These are phyloP conservation scores for Aureoboletus auriporus DNA, from an alignment of 768 basidiomycete genomes.

Conservation along the genomic window DNA sequence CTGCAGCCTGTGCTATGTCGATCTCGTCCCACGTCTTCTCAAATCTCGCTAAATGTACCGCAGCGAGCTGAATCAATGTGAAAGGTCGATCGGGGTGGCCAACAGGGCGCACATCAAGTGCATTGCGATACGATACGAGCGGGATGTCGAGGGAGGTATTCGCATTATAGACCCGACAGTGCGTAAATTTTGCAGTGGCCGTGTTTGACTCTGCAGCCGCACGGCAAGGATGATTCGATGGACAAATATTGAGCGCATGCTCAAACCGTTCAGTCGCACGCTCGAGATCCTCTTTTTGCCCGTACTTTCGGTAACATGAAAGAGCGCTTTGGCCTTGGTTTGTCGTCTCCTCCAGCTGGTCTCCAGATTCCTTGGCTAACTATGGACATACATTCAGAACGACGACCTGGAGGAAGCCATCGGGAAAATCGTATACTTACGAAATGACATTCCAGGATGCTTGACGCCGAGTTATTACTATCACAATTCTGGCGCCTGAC, in stretches of 20 bases:
- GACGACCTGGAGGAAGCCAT: no score
- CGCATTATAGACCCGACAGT: not conserved
- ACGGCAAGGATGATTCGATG: slow-evolving; percentile 1
- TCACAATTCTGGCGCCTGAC: not conserved
- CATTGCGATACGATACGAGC: not conserved
- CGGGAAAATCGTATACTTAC: not conserved
- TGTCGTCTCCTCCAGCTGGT: not conserved
- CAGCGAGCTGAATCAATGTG: not conserved
- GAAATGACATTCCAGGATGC: not conserved
- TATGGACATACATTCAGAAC: not conserved
- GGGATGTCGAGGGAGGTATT: not conserved
- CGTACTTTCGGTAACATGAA: not conserved
- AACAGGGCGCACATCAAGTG: not conserved
- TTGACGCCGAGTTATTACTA: not conserved
- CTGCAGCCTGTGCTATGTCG: not conserved
- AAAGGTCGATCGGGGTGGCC: not conserved
- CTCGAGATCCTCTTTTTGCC: not conserved
- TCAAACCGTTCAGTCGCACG: not conserved
- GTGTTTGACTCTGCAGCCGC: slow-evolving; percentile 1
- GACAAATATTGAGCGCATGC: slow-evolving; percentile 1
- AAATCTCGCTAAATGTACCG: not conserved
- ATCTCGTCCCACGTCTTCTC: not conserved
- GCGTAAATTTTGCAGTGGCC: not conserved
- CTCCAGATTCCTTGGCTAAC: not conserved
- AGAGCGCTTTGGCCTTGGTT: not conserved